Base-by-base conservation (phyloP, 805 yeast genomes). In the Ogataea wickerhamii region DNA sequence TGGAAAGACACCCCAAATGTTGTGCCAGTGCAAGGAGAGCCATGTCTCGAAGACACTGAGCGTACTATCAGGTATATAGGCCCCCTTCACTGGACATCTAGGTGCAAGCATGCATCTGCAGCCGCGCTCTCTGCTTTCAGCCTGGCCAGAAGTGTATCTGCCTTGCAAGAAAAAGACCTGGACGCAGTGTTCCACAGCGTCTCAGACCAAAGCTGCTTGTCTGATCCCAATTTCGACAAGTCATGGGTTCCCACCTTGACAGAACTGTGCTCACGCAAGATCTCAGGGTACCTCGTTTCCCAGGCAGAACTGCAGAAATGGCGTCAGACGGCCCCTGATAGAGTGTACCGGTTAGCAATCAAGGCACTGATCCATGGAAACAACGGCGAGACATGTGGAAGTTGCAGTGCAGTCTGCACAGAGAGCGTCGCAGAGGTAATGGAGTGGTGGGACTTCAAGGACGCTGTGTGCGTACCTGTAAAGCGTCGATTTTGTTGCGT, bases 381-480 rank as follows among this genome's bases (percentile, higher is more conserved):
- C 3, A 67, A 68, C 47, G 68, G 70, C 12, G 81, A 77, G 41
- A 60, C 67, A 0, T 79, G 86, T 52, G 71, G 76, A 3, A 61
- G 64, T 28, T 79, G 86, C 54, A 56, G 64, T 6, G 41, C 56
- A 4, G 61, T 69, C n/a, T 63, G 72, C 3, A 70, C 77, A 5
- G 79, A 77, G 38, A 74, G 81, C 2, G 66, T 69, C 11, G 84
- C 83, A 0, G 80, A 78, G 47, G 67, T 72, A 1, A 52, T 71
- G 43, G 85, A 79, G 52, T 79, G 84, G 84, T 79, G 86, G 85
- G 80, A 79, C 48, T 64, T 77, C 32, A 64, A 72, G 34, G 70
- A 65, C 26, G 71, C 78, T 39, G 64, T 58, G 25, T 53, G 64
- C 24, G 57, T 78, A 3, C 84, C 86, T 0, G 64, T 79, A 19